These are phyloP conservation scores for Stenogyne calaminthoides DNA, from an alignment of 305 asterid species.

Conservation along the genomic window DNA sequence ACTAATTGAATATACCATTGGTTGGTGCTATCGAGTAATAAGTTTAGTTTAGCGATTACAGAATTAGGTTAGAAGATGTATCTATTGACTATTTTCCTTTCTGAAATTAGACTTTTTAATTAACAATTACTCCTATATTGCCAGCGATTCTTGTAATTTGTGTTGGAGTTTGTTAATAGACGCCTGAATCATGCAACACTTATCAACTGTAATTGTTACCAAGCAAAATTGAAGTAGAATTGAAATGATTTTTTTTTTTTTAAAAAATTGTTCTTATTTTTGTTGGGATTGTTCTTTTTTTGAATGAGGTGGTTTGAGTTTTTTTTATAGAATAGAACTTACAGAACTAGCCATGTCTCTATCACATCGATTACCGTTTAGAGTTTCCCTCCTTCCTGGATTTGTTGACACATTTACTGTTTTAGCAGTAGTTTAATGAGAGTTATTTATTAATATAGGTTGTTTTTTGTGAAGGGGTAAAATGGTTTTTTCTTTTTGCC, in stretches of 20 bases:
- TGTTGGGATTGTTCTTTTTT: no score
- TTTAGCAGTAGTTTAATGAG: no score
- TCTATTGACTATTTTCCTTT: not conserved
- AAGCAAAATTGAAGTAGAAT: not conserved
- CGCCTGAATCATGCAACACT: conserved; percentile 5
- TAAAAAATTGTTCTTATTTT: not conserved
- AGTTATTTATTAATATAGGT: no score
- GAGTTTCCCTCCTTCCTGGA: no score
- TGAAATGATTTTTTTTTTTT: not conserved
- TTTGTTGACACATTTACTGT: no score
- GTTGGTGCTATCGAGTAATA: conserved; percentile 19
- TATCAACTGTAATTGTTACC: conserved; percentile 28
- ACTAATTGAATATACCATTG: conserved; percentile 30
- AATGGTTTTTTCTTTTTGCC: no score
- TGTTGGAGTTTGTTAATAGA: conserved; percentile 17
- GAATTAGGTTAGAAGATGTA: conserved; percentile 17
- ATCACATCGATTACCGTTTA: no score
- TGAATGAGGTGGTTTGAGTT: no score
- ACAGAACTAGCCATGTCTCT: no score
- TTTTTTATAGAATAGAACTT: no score
- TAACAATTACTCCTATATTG: not conserved
- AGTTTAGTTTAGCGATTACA: not conserved
- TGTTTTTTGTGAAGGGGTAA: no score
- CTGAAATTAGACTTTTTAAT: not conserved
- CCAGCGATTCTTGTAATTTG: not conserved